phyloP scores from a whole-genome alignment of 1,284 basidiomycete genomes.

The Sporisorium sorghi region DNA sequence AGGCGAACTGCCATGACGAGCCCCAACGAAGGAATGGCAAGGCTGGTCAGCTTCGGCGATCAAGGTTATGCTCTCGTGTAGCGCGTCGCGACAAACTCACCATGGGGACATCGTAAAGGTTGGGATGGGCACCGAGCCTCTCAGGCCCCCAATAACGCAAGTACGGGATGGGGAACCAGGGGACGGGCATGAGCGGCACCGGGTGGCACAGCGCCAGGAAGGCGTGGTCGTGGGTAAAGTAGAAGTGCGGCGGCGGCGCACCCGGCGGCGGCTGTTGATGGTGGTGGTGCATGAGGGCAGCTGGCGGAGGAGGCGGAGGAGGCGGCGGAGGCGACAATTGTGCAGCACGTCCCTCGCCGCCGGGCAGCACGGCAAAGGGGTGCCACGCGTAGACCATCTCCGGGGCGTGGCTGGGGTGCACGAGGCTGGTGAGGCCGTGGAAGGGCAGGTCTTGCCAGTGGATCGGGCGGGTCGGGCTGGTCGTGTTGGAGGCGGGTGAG shows the following conservation, averaged over 20 bases:
- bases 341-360: neutral
- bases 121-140: slow-evolving; percentile 10
- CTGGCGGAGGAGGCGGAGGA: neutral
- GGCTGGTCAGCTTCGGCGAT: neutral
- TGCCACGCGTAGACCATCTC: slow-evolving; percentile 10
- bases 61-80: neutral
- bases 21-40: neutral
- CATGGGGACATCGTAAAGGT: slow-evolving; percentile 31
- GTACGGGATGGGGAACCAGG: slow-evolving; percentile 19
- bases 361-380: neutral
- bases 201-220: slow-evolving; percentile 4
- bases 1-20: slow-evolving; percentile 9
- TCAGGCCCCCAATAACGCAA: slow-evolving; percentile 30
- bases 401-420: slow-evolving; percentile 3
- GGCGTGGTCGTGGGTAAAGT: slow-evolving; percentile 13
- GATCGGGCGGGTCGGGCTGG: neutral
- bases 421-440: neutral
- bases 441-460: slow-evolving; percentile 3
- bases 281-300: too few relatives aligned
- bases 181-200: neutral
- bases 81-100: slow-evolving; percentile 9
- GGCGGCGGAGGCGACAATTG: neutral
- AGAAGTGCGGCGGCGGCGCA: slow-evolving; percentile 2
- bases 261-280: neutral
- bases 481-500: neutral